Evolutionary conservation across 176 grass and related monocot species (phyloP).

Genomic region (Microstegium vimineum): DNA sequence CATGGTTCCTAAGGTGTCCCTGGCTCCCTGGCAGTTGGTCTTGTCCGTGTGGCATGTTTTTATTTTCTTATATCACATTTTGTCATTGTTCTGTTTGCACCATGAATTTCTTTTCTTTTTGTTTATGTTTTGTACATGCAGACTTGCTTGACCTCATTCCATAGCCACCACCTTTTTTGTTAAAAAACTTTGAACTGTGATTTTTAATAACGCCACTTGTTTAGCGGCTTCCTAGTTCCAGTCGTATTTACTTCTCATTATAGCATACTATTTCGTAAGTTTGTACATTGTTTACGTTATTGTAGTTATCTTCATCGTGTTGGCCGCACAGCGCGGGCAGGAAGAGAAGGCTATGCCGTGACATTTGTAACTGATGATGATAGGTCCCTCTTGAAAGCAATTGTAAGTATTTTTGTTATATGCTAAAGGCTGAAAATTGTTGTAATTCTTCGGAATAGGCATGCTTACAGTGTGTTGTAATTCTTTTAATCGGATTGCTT

Average conservation of each 20-base stretch:
- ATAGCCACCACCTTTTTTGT: not conserved
- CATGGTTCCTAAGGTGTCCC: not conserved
- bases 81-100: not conserved
- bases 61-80: not conserved
- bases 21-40: not conserved
- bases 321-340: conserved; percentile 84
- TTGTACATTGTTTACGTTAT: not conserved
- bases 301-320: conserved; percentile 95
- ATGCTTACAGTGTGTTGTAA: not conserved
- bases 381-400: conserved; percentile 90
- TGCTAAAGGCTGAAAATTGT: not conserved
- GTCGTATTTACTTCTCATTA: not conserved
- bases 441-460: not conserved
- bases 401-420: conserved; percentile 51
- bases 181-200: not conserved
- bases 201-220: not conserved
- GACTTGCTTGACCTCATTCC: not conserved
- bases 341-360: conserved; percentile 89
- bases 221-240: not conserved
- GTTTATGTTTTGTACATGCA: not conserved
- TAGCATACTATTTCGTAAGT: not conserved
- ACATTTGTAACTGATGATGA: conserved; percentile 99
- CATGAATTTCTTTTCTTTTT: not conserved
- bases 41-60: not conserved
- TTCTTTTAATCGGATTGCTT: not conserved